Base-by-base conservation (phyloP, 2,329 filamentous ascomycete species). In the Endoconidiophora laricicola region DNA sequence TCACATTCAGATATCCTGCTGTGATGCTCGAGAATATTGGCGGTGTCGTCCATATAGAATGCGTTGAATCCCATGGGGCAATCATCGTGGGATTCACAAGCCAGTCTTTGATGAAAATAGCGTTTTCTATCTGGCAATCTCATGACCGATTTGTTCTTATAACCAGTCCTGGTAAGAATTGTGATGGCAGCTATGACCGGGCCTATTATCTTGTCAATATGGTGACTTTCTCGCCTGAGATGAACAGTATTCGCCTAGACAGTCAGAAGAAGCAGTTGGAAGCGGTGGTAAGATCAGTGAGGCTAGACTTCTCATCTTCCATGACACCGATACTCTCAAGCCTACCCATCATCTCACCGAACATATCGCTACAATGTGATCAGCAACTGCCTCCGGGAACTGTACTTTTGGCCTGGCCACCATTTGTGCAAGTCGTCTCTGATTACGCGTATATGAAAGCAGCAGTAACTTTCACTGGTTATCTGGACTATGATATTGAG, bases 381-480 rank as follows among this genome's bases (percentile, higher is more conserved):
- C 42, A 52, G 33, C 39, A 41, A 14, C 41, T 52, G 2, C 46
- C 50, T 7, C 40, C 46, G 22, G 38, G 42, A 24, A 52, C 46
- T n/a, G 41, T 47, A 14, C 36, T 52, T 22, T 41, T 52, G 10
- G 37, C 36, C 5, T 52, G 41, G 39, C 46, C 41, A 7, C 20
- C 37, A 18, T 49, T 52, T 26, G 36, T 52, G 12, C 14, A 36
- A 20, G 42, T 52, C 4, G 37, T 52, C 9, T 48, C 46, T 3
- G 44, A 52, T n/a, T 26, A 48, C 20, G 50, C 46, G n/a, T 49
- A 49, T 23, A 46, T 52, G 23, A 41, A 40, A 14, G 24, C 50
- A 26, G 16, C 29, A 18, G 33, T 52, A 9, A 14, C 41, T 14
- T 52, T 52, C 24, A 49, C 23, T 36, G 46, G 46, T 2, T 41